Percentiles rank a stretch among this genome's conserved stretches.
Conservation (phyloP, 345 rosid genomes). For the Lumnitzera littorea region DNA sequence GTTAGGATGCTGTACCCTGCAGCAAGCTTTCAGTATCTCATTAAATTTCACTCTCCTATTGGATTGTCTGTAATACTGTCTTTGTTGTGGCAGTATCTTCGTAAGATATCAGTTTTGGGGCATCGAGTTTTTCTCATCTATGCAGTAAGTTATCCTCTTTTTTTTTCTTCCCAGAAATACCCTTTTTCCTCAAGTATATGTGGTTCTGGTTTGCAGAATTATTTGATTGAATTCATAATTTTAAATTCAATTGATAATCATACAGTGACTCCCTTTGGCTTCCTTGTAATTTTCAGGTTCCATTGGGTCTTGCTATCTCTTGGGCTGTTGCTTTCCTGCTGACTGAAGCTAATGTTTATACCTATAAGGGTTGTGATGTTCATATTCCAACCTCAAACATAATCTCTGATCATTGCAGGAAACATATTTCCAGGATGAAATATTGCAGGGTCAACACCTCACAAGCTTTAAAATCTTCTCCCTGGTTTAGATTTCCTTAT, state of each 20-base stretch:
- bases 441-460: slow-evolving; percentile 84
- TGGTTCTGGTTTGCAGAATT: too few relatives aligned
- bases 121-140: slow-evolving; percentile 92
- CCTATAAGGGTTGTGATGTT: slow-evolving; percentile 73
- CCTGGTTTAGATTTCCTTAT: slow-evolving; percentile 97
- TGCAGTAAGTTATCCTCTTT: slow-evolving; percentile 41
- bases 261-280: background rate
- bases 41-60: background rate
- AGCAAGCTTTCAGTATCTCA: too few relatives aligned
- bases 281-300: slow-evolving; percentile 51
- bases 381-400: slow-evolving; percentile 73
- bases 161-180: background rate
- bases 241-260: background rate
- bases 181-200: too few relatives aligned
- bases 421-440: slow-evolving; percentile 72
- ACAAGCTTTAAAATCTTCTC: slow-evolving; percentile 72
- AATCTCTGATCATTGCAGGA: slow-evolving; percentile 80
- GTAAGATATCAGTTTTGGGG: slow-evolving; percentile 83
- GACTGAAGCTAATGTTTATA: slow-evolving; percentile 80
- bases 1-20: too few relatives aligned
- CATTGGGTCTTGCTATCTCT: slow-evolving; percentile 84
- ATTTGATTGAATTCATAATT: too few relatives aligned
- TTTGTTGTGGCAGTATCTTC: slow-evolving; percentile 66
- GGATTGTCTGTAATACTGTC: slow-evolving; percentile 1
- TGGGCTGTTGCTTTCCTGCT: slow-evolving; percentile 91